Evolutionary conservation across 1,284 basidiomycete genomes (phyloP).

Genomic region (Cutaneotrichosporon sp.): DNA sequence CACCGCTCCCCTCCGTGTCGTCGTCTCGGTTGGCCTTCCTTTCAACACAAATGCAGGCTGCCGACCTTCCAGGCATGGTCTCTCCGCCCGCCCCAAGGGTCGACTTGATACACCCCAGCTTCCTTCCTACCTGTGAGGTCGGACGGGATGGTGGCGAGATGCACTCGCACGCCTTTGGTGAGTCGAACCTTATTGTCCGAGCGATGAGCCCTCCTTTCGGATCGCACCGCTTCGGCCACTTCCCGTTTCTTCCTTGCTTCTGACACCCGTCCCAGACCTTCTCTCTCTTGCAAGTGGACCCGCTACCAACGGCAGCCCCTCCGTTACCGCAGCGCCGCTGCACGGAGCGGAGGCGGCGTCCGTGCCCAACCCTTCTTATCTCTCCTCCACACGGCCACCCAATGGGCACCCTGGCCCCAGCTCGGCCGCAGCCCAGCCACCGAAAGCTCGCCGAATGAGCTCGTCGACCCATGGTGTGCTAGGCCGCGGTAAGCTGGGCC

Average conservation of each 20-base stretch:
- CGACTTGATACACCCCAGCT: conserved; percentile 44
- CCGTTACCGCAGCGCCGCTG: neutral
- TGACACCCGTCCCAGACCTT: conserved; percentile 33
- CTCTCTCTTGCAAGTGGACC: conserved; percentile 34
- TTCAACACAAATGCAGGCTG: conserved; percentile 13
- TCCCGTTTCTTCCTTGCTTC: neutral
- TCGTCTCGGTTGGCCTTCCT: neutral
- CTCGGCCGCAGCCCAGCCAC: conserved; percentile 7
- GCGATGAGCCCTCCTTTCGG: neutral
- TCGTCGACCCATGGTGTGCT: conserved; percentile 50
- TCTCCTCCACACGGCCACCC: conserved; percentile 41
- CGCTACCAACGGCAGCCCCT: neutral
- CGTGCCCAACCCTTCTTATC: conserved; percentile 39
- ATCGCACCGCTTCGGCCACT: neutral
- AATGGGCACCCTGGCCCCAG: conserved; percentile 14
- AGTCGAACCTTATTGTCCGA: conserved; percentile 21
- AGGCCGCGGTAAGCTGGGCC: conserved; percentile 46
- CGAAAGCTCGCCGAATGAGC: conserved; percentile 44
- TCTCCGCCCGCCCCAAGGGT: conserved; percentile 25
- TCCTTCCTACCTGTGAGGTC: conserved; percentile 49
- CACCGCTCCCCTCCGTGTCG: neutral
- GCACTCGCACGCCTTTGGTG: conserved; percentile 52
- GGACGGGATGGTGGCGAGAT: conserved; percentile 42
- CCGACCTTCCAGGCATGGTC: conserved; percentile 10
- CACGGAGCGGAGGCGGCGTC: conserved; percentile 32